phyloP scores from a whole-genome alignment of 129 eudicot genomes.

The Chrysanthemum makinoi region DNA sequence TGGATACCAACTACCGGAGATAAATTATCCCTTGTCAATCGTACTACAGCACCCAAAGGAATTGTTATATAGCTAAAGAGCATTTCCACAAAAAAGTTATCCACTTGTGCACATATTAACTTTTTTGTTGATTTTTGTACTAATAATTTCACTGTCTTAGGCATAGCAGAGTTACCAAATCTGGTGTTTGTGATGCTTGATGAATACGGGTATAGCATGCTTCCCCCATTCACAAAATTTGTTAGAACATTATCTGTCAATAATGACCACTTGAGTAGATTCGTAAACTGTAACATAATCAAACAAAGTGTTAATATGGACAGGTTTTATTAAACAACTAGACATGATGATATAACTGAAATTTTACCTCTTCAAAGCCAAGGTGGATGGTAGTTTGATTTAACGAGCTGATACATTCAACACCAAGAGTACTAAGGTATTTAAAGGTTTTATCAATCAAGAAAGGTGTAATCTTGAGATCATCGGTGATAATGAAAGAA shows the following conservation, averaged over 20 bases:
- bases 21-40: not conserved
- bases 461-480: conserved; percentile 27
- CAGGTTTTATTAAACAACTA: not conserved
- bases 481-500: conserved; percentile 29
- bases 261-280: conserved; percentile 32
- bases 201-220: not conserved
- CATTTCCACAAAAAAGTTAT: conserved; percentile 38
- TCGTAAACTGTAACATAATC: conserved; percentile 26
- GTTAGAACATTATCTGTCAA: conserved; percentile 29
- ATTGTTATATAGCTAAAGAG: conserved; percentile 35
- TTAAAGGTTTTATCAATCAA: conserved; percentile 11
- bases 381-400: not conserved
- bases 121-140: conserved; percentile 38
- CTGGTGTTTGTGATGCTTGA: not conserved
- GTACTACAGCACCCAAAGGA: conserved; percentile 28
- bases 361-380: conserved; percentile 13
- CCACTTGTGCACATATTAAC: conserved; percentile 37
- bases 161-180: not conserved
- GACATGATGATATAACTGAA: too few relatives aligned
- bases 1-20: conserved; percentile 6
- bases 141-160: conserved; percentile 26
- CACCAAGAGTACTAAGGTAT: conserved; percentile 31
- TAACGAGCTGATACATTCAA: conserved; percentile 21
- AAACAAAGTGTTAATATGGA: not conserved
- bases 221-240: conserved; percentile 18